Evolutionary conservation across 169 alveolate species (phyloP).

Genomic region (Eimeria necatrix): DNA sequence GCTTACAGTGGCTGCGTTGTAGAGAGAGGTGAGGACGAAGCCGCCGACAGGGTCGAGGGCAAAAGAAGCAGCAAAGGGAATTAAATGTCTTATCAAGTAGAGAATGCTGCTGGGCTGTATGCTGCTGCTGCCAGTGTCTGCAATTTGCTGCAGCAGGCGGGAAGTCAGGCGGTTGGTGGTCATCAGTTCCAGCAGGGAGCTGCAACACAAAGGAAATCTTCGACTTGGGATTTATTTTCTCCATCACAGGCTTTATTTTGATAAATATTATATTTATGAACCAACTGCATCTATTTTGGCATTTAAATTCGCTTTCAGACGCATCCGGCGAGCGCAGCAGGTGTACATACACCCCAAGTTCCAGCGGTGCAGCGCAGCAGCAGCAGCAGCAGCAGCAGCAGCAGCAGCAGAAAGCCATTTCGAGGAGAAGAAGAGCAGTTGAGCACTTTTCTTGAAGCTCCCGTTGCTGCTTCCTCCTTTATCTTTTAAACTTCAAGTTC

Average conservation of each 20-base stretch:
- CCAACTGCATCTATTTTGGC: background rate
- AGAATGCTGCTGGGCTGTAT: background rate
- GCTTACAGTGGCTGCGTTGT: conserved; percentile 36
- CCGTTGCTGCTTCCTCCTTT: too few relatives aligned
- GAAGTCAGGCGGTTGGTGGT: conserved; percentile 58
- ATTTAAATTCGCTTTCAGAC: background rate
- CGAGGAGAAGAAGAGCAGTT: background rate
- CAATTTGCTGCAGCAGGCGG: conserved; percentile 7
- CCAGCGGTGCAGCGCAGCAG: too few relatives aligned
- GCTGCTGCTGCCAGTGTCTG: background rate
- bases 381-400: too few relatives aligned
- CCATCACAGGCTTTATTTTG: too few relatives aligned
- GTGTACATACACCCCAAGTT: too few relatives aligned
- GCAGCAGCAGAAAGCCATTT: background rate
- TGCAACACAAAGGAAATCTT: background rate
- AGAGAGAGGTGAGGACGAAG: conserved; percentile 42
- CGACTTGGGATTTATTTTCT: too few relatives aligned
- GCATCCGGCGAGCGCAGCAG: too few relatives aligned
- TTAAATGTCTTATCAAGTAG: background rate
- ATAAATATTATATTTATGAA: too few relatives aligned
- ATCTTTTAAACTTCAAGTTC: too few relatives aligned
- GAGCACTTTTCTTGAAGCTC: background rate
- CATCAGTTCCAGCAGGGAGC: conserved; percentile 45
- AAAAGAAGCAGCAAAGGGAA: background rate
- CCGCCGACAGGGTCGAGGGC: conserved; percentile 66